Percentiles rank a stretch among this genome's conserved stretches.
Conservation (phyloP, 176 grass and related monocot genomes). For the Sorghum bicolor region DNA sequence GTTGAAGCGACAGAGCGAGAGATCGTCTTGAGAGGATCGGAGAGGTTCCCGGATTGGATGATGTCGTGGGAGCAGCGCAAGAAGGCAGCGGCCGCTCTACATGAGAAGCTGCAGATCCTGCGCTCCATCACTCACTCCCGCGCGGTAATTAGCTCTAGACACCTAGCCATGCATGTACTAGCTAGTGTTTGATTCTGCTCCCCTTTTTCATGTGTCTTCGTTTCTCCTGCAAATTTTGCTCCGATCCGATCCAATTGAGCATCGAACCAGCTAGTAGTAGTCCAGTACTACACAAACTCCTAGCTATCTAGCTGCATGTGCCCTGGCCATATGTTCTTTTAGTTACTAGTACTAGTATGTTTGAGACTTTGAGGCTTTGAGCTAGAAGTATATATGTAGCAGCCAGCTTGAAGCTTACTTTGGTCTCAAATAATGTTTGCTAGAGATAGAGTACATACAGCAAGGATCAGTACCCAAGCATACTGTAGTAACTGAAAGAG, state of each 20-base stretch:
- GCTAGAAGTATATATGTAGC: neutral
- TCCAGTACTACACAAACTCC: neutral
- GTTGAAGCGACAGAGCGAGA: neutral
- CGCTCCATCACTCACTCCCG: constrained; percentile 82
- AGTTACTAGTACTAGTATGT: neutral
- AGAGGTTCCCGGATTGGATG: neutral
- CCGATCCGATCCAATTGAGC: neutral
- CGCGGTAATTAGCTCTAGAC: constrained; percentile 41
- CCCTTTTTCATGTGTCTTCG: neutral
- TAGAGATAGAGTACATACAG: neutral
- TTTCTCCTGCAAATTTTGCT: neutral
- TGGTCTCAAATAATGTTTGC: neutral
- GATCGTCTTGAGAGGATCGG: neutral
- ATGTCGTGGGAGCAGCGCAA: constrained; percentile 81
- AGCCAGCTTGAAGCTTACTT: neutral
- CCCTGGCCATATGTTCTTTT: neutral
- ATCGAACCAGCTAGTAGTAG: neutral
- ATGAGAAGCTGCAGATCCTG: constrained; percentile 80
- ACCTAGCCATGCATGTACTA: neutral
- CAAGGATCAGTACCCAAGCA: neutral
- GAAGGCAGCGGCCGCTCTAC: constrained; percentile 51
- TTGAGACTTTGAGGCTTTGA: neutral
- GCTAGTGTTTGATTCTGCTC: neutral
- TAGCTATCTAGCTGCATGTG: neutral
- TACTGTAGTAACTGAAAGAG: neutral